Evolutionary conservation across 208 protist species (phyloP).

Genomic region (Leptomonas pyrrhocoris): DNA sequence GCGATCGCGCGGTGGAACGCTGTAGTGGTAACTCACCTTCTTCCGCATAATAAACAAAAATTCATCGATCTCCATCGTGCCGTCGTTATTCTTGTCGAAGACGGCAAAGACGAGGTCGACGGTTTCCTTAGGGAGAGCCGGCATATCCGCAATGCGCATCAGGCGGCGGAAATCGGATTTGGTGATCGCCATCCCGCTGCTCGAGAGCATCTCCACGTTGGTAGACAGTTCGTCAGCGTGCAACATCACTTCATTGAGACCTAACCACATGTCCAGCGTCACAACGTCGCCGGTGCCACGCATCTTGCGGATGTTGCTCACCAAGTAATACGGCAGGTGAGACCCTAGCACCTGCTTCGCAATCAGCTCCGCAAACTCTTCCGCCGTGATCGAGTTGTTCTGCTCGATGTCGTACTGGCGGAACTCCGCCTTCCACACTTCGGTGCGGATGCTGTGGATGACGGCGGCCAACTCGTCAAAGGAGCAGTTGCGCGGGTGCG

Average conservation of each 20-base stretch:
- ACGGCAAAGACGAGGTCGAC: slow-evolving; percentile 73
- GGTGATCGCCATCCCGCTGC: slow-evolving; percentile 61
- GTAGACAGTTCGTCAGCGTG: slow-evolving; percentile 51
- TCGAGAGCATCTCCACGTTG: slow-evolving; percentile 70
- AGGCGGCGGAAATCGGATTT: slow-evolving; percentile 64
- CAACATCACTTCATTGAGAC: slow-evolving; percentile 76
- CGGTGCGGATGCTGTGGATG: slow-evolving; percentile 59
- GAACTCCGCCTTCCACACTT: slow-evolving; percentile 87
- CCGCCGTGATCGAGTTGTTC: slow-evolving; percentile 56
- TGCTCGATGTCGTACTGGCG: slow-evolving; percentile 63
- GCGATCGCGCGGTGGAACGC: slow-evolving; percentile 28
- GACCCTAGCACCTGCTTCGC: slow-evolving; percentile 80
- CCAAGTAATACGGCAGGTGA: slow-evolving; percentile 85
- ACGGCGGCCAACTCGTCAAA: slow-evolving; percentile 54
- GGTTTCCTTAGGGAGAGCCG: slow-evolving; percentile 35
- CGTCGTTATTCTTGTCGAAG: slow-evolving; percentile 87
- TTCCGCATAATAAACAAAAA: slow-evolving; percentile 81
- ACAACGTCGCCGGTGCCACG: slow-evolving; percentile 42
- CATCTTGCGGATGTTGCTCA: slow-evolving; percentile 80
- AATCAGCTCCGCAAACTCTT: slow-evolving; percentile 79
- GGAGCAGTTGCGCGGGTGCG: slow-evolving; percentile 40
- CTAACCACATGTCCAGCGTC: slow-evolving; percentile 73
- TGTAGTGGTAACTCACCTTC: slow-evolving; percentile 78
- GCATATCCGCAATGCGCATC: slow-evolving; percentile 54
- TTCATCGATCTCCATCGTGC: slow-evolving; percentile 84